These are phyloP conservation scores for Hippophae gyantsensis DNA, from an alignment of 306 rosid genomes.

Conservation along the genomic window DNA sequence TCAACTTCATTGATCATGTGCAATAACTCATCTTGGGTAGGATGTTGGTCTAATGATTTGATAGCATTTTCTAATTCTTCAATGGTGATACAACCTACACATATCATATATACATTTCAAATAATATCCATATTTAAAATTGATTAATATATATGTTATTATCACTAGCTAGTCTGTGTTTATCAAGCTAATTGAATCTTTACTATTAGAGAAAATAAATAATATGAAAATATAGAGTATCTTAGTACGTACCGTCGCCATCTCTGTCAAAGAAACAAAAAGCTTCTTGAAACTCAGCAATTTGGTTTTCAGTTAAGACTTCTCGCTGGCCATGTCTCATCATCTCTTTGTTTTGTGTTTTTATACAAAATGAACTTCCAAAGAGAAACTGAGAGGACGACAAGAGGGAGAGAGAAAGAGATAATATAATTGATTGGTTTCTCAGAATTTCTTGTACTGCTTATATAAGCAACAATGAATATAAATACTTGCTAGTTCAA, in stretches of 20 bases:
- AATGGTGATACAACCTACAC: slow-evolving; percentile 46
- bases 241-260: slow-evolving; percentile 70
- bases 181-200: background rate
- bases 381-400: too few relatives aligned
- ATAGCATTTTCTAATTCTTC: slow-evolving; percentile 51
- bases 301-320: slow-evolving; percentile 61
- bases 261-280: slow-evolving; percentile 86
- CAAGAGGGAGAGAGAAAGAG: too few relatives aligned
- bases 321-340: slow-evolving; percentile 33
- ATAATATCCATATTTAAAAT: background rate
- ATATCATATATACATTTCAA: background rate
- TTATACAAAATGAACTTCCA: too few relatives aligned
- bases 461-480: too few relatives aligned
- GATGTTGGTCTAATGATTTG: slow-evolving; percentile 43
- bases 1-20: slow-evolving; percentile 50
- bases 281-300: slow-evolving; percentile 85
- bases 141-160: too few relatives aligned
- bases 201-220: background rate
- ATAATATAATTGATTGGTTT: too few relatives aligned
- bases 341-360: background rate
- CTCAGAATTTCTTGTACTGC: too few relatives aligned
- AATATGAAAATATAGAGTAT: background rate
- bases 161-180: too few relatives aligned
- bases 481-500: too few relatives aligned
- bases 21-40: slow-evolving; percentile 44